Evolutionary conservation across 495 filamentous ascomycete species (phyloP).

Genomic region (Aspergillus biplanus): DNA sequence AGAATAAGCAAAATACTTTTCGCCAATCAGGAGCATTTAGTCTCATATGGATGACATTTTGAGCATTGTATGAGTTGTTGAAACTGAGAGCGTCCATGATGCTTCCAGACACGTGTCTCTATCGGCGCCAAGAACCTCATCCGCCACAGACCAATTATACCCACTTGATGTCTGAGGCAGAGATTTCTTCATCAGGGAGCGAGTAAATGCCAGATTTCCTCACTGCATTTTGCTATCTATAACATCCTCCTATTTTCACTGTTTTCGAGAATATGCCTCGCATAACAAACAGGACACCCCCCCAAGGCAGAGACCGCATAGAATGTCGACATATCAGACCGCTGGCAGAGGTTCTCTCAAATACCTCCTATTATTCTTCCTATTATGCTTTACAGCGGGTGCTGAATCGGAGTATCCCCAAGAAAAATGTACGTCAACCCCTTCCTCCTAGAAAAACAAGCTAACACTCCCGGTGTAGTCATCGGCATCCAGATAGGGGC

Average conservation of each 20-base stretch:
- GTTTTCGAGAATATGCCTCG: too few relatives aligned
- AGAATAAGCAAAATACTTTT: too few relatives aligned
- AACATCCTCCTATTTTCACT: too few relatives aligned
- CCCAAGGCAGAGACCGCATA: background rate
- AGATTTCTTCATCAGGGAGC: background rate
- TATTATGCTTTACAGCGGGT: background rate
- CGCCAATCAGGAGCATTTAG: too few relatives aligned
- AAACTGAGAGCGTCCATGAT: too few relatives aligned
- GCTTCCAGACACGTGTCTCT: background rate
- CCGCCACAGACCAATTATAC: background rate
- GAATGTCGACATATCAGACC: background rate
- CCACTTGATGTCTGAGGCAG: background rate
- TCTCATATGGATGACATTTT: too few relatives aligned
- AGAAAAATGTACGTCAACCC: background rate
- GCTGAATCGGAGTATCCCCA: background rate
- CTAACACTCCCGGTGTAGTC: background rate
- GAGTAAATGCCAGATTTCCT: background rate
- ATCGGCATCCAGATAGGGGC: constrained; percentile 6
- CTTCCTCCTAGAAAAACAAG: background rate
- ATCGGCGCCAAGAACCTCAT: background rate
- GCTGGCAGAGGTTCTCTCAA: background rate
- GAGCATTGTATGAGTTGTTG: too few relatives aligned
- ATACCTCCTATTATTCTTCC: background rate
- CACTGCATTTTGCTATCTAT: background rate
- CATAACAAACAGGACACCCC: too few relatives aligned